Percentiles rank a stretch among this genome's conserved stretches.
Conservation (phyloP, 2,329 filamentous ascomycete species). For the Diaporthe australafricana region DNA sequence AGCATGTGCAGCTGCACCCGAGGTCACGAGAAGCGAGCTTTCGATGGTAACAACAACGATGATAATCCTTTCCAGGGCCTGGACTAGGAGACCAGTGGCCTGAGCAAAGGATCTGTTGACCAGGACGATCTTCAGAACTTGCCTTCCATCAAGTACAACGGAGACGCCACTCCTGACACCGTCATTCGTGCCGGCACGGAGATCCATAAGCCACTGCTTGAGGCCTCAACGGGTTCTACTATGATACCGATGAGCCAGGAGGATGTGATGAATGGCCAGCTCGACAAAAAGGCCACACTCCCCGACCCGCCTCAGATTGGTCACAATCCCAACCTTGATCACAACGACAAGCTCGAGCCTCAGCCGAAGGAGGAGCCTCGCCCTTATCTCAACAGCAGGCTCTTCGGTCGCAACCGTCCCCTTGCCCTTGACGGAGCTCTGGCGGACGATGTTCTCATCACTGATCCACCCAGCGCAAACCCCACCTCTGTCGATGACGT, state of each 20-base stretch:
- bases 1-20: neutral
- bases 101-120: neutral
- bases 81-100: conserved; percentile 29
- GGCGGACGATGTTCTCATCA: neutral
- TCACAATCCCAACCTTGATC: neutral
- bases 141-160: neutral
- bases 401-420: neutral
- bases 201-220: conserved; percentile 21
- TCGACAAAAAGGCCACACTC: neutral
- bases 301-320: neutral
- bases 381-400: neutral
- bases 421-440: neutral
- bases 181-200: neutral
- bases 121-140: neutral
- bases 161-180: neutral
- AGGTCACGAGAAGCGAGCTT: neutral
- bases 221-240: conserved; percentile 31
- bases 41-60: neutral
- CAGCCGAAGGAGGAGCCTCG: neutral
- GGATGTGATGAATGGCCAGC: neutral
- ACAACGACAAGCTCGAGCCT: neutral
- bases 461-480: neutral
- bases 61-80: conserved; percentile 19
- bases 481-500: neutral
- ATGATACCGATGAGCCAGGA: conserved; percentile 14